Base-by-base conservation (phyloP, 2,329 filamentous ascomycete species). In the Podosphaera xanthii region DNA sequence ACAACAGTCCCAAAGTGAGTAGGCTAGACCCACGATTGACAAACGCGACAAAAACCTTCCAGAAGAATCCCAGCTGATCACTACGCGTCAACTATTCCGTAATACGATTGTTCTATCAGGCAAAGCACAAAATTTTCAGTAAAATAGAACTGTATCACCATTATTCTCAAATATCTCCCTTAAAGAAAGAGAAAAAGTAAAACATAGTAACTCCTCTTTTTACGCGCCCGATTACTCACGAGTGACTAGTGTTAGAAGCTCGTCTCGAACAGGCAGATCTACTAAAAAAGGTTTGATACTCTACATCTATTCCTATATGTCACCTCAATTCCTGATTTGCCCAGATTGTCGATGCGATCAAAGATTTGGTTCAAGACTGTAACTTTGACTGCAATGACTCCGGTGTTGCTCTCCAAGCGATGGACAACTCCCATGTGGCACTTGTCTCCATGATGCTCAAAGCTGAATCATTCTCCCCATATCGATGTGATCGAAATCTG, bases 351-450 rank as follows among this genome's bases (percentile, higher is more conserved):
- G 94, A 98, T 72, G 88, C 94, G 67, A 96, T 98, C 83, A 97
- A 96, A 75, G 92, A 98, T 69, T 83, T 98, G 58, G 92, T 98
- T 59, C 92, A 97, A 74, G 92, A 98, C 76, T 98, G 92, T 83
- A 98, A 98, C 76, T 98, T 98, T 76, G 92, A 98, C 79, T 98
- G 94, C 85, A 98, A 97, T 85, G 94, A 98, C 79, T 91, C 88
- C 59, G 92, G 92, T 63, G 92, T 98, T 69, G 90, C 91, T 58
- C 86, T 98, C 60, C 92, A 98, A 75, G 92, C 92, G 69, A 98
- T 98, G 94, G 92, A 98, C 78, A 98, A 97, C 81, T 97, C 90
- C 57, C 92, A 98, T 75, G 92, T 98, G 68, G 92, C 92, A 63
- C 87, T 98, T 59, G 92, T 98, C 59, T 96, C 92, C 65, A 98